phyloP scores from a whole-genome alignment of 2,329 filamentous ascomycete genomes.

The Fusarium sp. region DNA sequence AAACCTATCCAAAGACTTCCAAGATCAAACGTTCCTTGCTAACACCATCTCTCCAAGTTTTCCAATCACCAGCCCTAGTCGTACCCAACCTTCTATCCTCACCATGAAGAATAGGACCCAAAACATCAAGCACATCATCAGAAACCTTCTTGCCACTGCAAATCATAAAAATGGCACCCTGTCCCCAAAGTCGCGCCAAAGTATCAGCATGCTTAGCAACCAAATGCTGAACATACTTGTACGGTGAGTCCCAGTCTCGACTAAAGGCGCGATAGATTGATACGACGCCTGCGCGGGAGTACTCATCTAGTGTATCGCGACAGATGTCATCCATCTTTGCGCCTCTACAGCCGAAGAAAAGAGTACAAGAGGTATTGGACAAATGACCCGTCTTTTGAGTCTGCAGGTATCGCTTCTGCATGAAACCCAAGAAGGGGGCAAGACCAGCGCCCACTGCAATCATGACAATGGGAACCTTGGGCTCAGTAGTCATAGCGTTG shows the following conservation, averaged over 20 bases:
- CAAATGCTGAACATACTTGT: conserved; percentile 9
- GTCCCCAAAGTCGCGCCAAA: background rate
- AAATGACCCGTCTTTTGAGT: background rate
- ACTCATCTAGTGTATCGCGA: background rate
- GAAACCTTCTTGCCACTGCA: conserved; percentile 19
- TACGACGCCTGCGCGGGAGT: background rate
- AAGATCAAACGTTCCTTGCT: conserved; percentile 7
- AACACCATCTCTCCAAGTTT: background rate
- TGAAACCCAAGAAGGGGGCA: conserved; percentile 1
- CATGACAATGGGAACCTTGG: conserved; percentile 7
- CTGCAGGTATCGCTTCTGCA: conserved; percentile 12
- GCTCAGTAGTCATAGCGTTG: background rate
- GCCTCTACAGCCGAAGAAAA: background rate
- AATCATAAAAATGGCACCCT: conserved; percentile 7
- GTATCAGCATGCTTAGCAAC: background rate
- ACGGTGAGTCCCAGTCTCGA: background rate
- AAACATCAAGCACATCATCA: conserved; percentile 13
- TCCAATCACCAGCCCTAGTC: background rate
- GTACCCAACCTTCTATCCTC: background rate
- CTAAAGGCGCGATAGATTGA: conserved; percentile 1
- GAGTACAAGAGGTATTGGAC: background rate
- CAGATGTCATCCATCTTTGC: conserved; percentile 11
- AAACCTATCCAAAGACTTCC: conserved; percentile 6
- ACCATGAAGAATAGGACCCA: background rate
- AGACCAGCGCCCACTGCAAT: conserved; percentile 10